A percentile compares a stretch with the other conserved stretches of the same genome.
Conservation (phyloP, 495 filamentous ascomycete species). For the Paragyromitra xinjiangensis region DNA sequence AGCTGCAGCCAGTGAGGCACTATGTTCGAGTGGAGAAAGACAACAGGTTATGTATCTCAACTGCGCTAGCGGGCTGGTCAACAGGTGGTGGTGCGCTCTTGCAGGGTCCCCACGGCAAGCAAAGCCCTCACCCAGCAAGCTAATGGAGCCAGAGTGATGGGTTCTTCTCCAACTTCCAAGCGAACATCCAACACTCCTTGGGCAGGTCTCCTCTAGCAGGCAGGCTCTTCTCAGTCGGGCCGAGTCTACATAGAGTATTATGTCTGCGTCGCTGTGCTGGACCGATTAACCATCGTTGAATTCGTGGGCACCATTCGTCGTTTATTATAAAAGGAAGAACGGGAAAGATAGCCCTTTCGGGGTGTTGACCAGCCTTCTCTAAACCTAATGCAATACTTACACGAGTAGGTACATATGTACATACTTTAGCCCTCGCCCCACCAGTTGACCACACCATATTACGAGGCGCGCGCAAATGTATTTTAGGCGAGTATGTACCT, state of each 20-base stretch:
- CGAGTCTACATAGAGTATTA: not conserved
- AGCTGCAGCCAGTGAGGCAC: slow-evolving; percentile 22
- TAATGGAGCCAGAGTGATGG: slow-evolving; percentile 45
- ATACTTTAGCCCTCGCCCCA: slow-evolving; percentile 14
- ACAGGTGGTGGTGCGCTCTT: slow-evolving; percentile 24
- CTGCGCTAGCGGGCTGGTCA: slow-evolving; percentile 32
- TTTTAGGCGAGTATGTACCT: not conserved
- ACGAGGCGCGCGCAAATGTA: slow-evolving; percentile 14
- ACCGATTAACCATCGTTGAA: slow-evolving; percentile 20
- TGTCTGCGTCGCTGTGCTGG: slow-evolving; percentile 35
- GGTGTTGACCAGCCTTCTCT: not conserved
- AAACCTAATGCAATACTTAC: slow-evolving; percentile 11
- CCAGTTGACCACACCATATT: not conserved
- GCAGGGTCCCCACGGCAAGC: slow-evolving; percentile 15
- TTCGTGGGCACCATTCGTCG: not conserved
- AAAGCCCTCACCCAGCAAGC: slow-evolving; percentile 16
- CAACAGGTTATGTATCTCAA: slow-evolving; percentile 20
- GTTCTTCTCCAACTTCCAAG: slow-evolving; percentile 34
- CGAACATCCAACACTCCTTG: slow-evolving; percentile 28
- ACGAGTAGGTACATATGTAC: not conserved
- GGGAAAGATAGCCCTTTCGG: slow-evolving; percentile 20
- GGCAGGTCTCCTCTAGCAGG: slow-evolving; percentile 27
- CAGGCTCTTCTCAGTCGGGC: slow-evolving; percentile 33
- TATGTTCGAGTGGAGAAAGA: not conserved
- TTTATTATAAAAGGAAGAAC: not conserved